Conservation (phyloP, 2,329 filamentous ascomycete genomes). For the Colletotrichum tanaceti region DNA sequence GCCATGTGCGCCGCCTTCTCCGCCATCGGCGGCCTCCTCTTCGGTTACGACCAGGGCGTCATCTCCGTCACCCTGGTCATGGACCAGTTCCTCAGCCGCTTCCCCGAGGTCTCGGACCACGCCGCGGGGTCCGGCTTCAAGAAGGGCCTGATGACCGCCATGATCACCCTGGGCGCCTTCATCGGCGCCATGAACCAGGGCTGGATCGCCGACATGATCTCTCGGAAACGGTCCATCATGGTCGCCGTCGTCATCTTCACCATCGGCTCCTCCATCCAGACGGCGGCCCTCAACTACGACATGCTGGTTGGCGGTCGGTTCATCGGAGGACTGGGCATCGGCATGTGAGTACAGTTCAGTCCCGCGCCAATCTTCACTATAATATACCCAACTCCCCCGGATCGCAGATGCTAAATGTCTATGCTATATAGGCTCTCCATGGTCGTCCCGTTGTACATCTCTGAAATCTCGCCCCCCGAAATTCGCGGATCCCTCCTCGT, state of each 20-base stretch:
- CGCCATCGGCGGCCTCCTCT: conserved; percentile 46
- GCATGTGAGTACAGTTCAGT: conserved; percentile 49
- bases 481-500: conserved; percentile 52
- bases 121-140: conserved; percentile 52
- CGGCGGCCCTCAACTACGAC: conserved; percentile 47
- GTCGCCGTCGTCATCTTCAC: conserved; percentile 47
- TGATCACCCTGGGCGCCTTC: conserved; percentile 65
- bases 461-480: conserved; percentile 53
- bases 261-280: conserved; percentile 48
- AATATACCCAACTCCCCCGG: no score
- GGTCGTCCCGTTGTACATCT: conserved; percentile 60
- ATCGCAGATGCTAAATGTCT: conserved; percentile 2
- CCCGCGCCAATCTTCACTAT: accelerated
- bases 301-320: conserved; percentile 63
- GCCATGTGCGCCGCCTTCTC: conserved; percentile 46
- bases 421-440: conserved; percentile 52
- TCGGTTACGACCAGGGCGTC: conserved; percentile 62
- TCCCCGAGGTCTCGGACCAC: conserved; percentile 48
- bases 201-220: conserved; percentile 51
- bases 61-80: conserved; percentile 51
- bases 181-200: conserved; percentile 65
- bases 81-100: conserved; percentile 51
- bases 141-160: conserved; percentile 49
- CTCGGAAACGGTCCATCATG: conserved; percentile 49
- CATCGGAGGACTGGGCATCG: conserved; percentile 61